Evolutionary conservation across 345 rosid species (phyloP), one percentile per base, ranked within the genome.

Genomic region (Populus simonii): DNA sequence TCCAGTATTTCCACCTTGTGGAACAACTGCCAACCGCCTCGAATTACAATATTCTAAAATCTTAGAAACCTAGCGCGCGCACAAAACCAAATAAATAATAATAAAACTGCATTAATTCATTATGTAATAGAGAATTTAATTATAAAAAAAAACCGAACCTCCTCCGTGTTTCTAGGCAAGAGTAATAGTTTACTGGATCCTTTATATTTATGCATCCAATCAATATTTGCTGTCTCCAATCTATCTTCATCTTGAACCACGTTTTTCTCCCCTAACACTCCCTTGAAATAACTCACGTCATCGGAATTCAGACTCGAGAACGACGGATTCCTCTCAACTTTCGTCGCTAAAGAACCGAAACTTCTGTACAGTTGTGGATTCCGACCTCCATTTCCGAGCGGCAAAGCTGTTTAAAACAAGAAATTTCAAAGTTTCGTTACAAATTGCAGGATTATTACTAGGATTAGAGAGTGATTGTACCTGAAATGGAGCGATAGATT

Each of bases 1-100:
- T 75, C 99, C 95, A 53, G 97, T 96, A 76, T 96, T 93, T 81
- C 98, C 99, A 23, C 98, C 98, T 86, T 93, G 98, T 47, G 99
- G 99, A 91, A 92, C 99, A 79, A 93, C 97, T 78, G 97, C 91
- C 83, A 96, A 86, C 81, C 82, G 72, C 81, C 97, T 89, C 8
- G 93, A 91, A 85, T 93, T 89, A 81, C 97, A 96, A 71, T 93
- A 88, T 62, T 82, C 74, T 74, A 96, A 94, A 88, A 92, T 88
- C 79, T 86, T 84, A 75, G 99, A 89, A 2, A 96, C 96, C 99
- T 93, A 87, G 8, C 65, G 7, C 22, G n/a, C 3, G 5, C 20
- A 22, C 65, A 59, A 59, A 18, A 27, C 36, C 10, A 63, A 63
- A 63, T 25, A 63, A 63, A 22, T 6, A 53, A 39, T 16, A 22